phyloP scores from a whole-genome alignment of 495 filamentous ascomycete species.

The Lasiosphaeria hispida region DNA sequence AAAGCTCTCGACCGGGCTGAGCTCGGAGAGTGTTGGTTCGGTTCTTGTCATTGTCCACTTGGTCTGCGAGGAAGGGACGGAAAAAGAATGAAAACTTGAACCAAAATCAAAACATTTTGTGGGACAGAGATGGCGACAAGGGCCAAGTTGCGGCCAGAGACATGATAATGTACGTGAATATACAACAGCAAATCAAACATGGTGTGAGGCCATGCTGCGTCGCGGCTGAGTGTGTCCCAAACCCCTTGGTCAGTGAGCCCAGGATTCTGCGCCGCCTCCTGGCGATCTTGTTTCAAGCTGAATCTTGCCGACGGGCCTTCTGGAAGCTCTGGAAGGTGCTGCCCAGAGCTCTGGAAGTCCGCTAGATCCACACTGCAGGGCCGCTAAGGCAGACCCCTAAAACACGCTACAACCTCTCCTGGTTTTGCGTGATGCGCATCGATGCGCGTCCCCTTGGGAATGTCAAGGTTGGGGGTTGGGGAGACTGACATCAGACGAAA shows the following conservation, averaged over 20 bases:
- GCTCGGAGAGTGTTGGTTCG: background rate
- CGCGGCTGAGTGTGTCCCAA: no score
- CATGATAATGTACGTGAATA: no score
- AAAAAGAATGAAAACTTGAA: background rate
- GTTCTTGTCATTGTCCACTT: no score
- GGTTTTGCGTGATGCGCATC: no score
- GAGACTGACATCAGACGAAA: no score
- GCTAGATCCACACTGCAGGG: background rate
- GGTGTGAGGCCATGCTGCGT: no score
- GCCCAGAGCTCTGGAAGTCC: background rate
- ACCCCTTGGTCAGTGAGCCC: background rate
- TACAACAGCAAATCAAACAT: no score
- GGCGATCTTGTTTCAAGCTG: slow-evolving; percentile 15
- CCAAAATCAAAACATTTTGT: background rate
- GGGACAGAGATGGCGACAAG: no score
- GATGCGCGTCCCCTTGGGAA: no score
- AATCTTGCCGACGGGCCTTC: background rate
- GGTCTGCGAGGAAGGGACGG: background rate
- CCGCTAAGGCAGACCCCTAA: slow-evolving; percentile 4
- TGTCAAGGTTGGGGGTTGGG: no score
- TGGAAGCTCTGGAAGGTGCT: background rate
- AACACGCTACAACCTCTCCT: background rate
- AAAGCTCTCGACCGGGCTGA: slow-evolving; percentile 8
- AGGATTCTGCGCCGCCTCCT: slow-evolving; percentile 11
- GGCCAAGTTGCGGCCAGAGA: no score